Base-by-base conservation (phyloP, 805 yeast genomes). In the Yarrowia sp. region DNA sequence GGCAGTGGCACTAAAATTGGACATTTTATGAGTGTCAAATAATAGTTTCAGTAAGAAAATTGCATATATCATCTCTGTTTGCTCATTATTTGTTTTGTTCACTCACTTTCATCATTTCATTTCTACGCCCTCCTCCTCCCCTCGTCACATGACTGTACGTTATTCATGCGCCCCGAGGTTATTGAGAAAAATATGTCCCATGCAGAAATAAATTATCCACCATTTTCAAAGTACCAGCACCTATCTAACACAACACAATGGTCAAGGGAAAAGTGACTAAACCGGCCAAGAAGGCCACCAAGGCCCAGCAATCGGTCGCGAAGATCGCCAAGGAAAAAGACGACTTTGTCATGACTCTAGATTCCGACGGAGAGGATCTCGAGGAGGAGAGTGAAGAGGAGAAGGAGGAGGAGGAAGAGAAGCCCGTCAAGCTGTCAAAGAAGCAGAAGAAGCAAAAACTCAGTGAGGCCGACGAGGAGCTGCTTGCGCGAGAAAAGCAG, bases 311-410 rank as follows among this genome's bases (percentile, higher is more conserved):
- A 58, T 43, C 49, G 40, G 65, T 33, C n/a, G 42, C 66, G 14
- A 70, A 52, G 40, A 17, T 34, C 33, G 47, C 34, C 36, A 63
- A 69, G 34, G 43, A 50, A 40, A 64, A 46, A 20, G 84, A 80
- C 70, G 93, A 88, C 72, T 87, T 90, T 73, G 85, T 90, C 38
- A 84, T 86, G 69, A 91, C 97, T 0, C 89, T 91, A 67, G 94
- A 90, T 71, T 94, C 90, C 72, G 86, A 90, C 72, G 96, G 90
- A 73, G 87, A 87, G 14, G 93, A 88, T 66, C 75, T 83, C 70
- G 87, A 84, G 70, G 77, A 77, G 12, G 84, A 81, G 38, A 66
- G 43, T 61, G 71, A 60, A 30, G 77, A 74, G 20, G 74, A 53
- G 50, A 65, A 72, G n/a, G 69, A 72, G 33, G 69, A 69, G 55